Conservation (phyloP, 257 asterid genomes). For the Leonotis leonurus region DNA sequence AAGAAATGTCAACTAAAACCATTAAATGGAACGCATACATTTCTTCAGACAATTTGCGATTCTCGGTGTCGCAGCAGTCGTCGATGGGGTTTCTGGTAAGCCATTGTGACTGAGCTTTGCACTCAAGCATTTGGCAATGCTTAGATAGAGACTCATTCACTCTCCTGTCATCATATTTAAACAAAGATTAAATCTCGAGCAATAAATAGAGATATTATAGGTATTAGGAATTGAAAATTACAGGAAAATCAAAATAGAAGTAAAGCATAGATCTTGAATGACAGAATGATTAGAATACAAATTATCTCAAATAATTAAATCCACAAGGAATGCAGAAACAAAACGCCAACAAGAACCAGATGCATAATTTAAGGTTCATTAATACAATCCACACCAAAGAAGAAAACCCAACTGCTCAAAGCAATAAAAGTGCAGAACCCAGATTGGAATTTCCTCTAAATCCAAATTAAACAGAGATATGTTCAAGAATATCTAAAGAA, state of each 20-base stretch:
- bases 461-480: neutral
- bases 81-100: constrained; percentile 88
- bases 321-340: neutral
- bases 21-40: no score
- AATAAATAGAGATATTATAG: no score
- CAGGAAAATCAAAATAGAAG: neutral
- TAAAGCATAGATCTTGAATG: constrained; percentile 30
- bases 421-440: constrained; percentile 16
- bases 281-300: no score
- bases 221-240: no score
- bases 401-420: no score
- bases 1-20: no score
- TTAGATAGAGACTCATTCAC: constrained; percentile 58
- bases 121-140: constrained; percentile 34
- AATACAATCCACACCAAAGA: no score
- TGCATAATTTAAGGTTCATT: neutral
- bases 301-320: neutral
- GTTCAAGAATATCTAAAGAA: neutral
- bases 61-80: constrained; percentile 80
- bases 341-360: constrained; percentile 16
- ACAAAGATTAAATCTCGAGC: neutral
- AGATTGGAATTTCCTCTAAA: neutral
- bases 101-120: constrained; percentile 49
- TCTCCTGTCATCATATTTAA: constrained; percentile 34
- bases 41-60: no score